Evolutionary conservation across 176 grass and related monocot species (phyloP).

Genomic region (Ensete ventricosum): DNA sequence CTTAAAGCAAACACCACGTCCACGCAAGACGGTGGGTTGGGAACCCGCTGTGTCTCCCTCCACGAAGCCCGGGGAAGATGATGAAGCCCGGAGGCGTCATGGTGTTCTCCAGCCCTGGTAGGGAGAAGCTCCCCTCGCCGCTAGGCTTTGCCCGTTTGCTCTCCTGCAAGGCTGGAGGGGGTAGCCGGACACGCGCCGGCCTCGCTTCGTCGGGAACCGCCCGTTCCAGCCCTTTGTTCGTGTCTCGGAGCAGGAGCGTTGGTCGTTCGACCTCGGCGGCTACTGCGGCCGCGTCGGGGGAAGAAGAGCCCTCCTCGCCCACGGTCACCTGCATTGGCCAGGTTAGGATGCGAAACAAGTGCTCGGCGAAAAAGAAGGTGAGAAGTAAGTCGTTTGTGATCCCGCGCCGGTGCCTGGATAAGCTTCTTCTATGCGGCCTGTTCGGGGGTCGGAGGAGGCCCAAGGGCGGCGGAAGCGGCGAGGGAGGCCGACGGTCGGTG

Average conservation of each 20-base stretch:
- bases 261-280: neutral
- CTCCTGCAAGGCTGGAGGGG: neutral
- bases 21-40: too few relatives aligned
- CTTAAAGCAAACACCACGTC: too few relatives aligned
- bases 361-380: neutral
- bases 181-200: conserved; percentile 23
- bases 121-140: neutral
- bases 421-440: conserved; percentile 42
- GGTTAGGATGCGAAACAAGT: conserved; percentile 66
- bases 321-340: conserved; percentile 85
- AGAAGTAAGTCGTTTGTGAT: conserved; percentile 1
- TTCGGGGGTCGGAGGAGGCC: conserved; percentile 6
- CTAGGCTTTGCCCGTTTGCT: neutral
- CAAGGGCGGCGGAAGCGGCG: neutral
- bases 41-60: too few relatives aligned
- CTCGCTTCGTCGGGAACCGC: conserved; percentile 1
- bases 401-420: conserved; percentile 52
- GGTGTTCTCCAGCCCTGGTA: neutral
- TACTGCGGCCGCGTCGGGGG: conserved; percentile 10
- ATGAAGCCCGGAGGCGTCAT: neutral
- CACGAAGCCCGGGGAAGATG: neutral
- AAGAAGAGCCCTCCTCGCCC: conserved; percentile 61
- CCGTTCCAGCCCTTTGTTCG: conserved; percentile 44
- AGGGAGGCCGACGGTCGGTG: neutral
- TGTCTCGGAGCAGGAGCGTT: conserved; percentile 27